Conservation (phyloP, 192 early-diverging fungal genomes). For the Pecoramyces ruminantium region DNA sequence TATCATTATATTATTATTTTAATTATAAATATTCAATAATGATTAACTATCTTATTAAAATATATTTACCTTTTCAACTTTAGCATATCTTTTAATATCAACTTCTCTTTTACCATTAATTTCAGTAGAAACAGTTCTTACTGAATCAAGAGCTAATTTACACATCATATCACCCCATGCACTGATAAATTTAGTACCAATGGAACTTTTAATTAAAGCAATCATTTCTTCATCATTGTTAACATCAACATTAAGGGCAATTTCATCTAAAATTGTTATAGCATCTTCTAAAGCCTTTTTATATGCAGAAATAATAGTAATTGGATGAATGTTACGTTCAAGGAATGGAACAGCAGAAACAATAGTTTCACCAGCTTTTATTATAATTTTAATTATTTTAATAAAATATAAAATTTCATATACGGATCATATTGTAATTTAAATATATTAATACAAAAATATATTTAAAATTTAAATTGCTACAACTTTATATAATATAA, state of each 20-base stretch:
- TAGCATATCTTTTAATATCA: conserved; percentile 95
- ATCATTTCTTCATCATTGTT: conserved; percentile 79
- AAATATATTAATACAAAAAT: too few relatives aligned
- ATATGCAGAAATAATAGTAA: conserved; percentile 84
- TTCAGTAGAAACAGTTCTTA: conserved; percentile 63
- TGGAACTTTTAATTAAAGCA: conserved; percentile 70
- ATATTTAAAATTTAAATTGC: too few relatives aligned
- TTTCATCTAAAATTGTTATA: conserved; percentile 63
- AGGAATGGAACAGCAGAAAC: conserved; percentile 78
- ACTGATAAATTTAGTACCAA: conserved; percentile 93
- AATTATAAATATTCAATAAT: neutral
- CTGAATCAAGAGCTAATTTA: conserved; percentile 82
- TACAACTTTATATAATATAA: too few relatives aligned
- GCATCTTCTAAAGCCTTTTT: conserved; percentile 89
- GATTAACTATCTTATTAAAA: conserved; percentile 1
- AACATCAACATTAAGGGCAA: conserved; percentile 70
- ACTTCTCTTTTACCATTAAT: conserved; percentile 66
- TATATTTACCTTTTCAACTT: conserved; percentile 73
- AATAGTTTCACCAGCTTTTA: conserved; percentile 84
- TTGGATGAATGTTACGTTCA: conserved; percentile 95
- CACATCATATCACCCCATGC: conserved; percentile 98
- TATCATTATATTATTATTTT: too few relatives aligned
- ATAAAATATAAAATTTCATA: neutral
- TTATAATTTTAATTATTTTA: neutral
- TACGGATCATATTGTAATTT: too few relatives aligned